These are phyloP conservation scores for Eucalyptus sp. DNA, from an alignment of 345 rosid genomes.

Conservation along the genomic window DNA sequence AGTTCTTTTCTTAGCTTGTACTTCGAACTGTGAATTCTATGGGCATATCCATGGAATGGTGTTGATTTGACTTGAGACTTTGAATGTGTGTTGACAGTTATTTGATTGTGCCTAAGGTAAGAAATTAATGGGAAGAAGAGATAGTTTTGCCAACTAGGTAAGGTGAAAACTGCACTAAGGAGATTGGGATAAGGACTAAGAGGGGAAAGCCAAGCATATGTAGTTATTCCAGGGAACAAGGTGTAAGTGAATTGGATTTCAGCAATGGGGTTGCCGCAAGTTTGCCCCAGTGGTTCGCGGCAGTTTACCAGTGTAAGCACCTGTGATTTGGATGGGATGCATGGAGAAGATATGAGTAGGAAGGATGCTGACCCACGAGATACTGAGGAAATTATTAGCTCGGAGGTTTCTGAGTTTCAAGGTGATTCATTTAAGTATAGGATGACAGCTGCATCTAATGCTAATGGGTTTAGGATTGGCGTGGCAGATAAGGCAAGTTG, in stretches of 20 bases:
- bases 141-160: not conserved
- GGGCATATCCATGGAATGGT: not conserved
- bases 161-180: not conserved
- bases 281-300: slow-evolving; percentile 41
- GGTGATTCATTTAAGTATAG: slow-evolving; percentile 23
- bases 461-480: slow-evolving; percentile 28
- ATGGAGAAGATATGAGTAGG: slow-evolving; percentile 15
- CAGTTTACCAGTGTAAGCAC: slow-evolving; percentile 27
- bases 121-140: not conserved
- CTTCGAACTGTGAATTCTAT: not conserved
- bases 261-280: slow-evolving; percentile 78
- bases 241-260: not conserved
- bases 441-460: slow-evolving; percentile 22
- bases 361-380: slow-evolving; percentile 24
- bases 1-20: not conserved
- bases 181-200: not conserved
- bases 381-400: slow-evolving; percentile 36
- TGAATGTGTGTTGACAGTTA: not conserved
- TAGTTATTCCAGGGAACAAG: slow-evolving; percentile 1
- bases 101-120: not conserved
- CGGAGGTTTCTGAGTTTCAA: slow-evolving; percentile 27
- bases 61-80: not conserved
- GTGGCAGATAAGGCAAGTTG: slow-evolving; percentile 19
- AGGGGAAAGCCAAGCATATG: not conserved
- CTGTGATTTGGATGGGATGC: slow-evolving; percentile 44